phyloP scores from a whole-genome alignment of 345 rosid species.

The Barbarea vulgaris region DNA sequence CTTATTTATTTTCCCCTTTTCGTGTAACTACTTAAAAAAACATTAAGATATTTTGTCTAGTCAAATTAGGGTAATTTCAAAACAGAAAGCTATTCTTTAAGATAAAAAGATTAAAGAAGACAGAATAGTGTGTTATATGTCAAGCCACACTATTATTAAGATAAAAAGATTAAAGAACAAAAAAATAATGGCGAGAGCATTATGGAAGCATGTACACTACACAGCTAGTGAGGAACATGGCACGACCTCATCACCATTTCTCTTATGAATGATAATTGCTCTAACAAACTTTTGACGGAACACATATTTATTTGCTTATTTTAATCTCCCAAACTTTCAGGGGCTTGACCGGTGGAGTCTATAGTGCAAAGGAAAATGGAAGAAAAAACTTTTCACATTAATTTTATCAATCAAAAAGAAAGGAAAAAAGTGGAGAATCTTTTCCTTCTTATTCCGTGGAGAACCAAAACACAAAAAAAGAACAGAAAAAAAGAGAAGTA shows the following conservation, averaged over 20 bases:
- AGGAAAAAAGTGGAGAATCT: neutral
- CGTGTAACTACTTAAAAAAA: neutral
- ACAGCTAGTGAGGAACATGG: constrained; percentile 34
- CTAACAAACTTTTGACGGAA: neutral
- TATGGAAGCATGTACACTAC: constrained; percentile 27
- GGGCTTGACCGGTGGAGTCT: neutral
- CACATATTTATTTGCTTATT: neutral
- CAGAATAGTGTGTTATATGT: neutral
- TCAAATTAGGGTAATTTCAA: neutral
- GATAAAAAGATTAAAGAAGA: neutral
- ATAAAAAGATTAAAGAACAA: neutral
- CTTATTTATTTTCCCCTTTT: neutral
- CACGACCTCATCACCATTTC: constrained; percentile 37
- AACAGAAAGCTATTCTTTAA: neutral
- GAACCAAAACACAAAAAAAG: neutral
- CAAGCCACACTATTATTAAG: neutral
- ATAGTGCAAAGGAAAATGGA: neutral
- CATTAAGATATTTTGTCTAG: neutral
- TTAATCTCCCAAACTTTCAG: neutral
- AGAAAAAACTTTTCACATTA: neutral
- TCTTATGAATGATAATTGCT: constrained; percentile 5
- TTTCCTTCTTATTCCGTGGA: neutral
- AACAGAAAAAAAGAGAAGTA: neutral
- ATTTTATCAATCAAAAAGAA: neutral
- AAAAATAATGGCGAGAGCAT: constrained; percentile 6